Evolutionary conservation across 768 basidiomycete species (phyloP), one percentile per base, ranked within the genome.

Genomic region (Boletus speciosus): DNA sequence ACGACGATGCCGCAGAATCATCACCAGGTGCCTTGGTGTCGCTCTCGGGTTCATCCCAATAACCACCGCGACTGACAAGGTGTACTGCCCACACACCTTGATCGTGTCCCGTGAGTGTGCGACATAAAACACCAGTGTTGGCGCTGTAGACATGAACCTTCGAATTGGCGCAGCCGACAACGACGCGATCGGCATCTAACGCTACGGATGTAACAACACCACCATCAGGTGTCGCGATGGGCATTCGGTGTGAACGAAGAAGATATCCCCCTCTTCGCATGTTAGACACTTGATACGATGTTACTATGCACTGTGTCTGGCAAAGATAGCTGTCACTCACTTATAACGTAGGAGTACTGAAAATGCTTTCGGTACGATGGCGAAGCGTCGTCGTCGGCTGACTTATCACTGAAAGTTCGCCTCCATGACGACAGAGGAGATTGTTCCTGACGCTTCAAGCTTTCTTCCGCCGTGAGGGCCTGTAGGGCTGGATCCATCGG

Each of bases 31-130:
- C 47, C 25, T 58, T 54, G 37, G 37, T 52, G 42, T 56, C 44
- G 4, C 46, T 39, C 37, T 54, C 60, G 35, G 48, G 47, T 45
- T 57, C 62, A 31, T 69, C 64, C 71, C 71, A 76, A 47, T 66
- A 63, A 1, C 85, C 86, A n/a, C 86, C 85, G 39, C 80, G 78
- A 25, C 81, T 80, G 46, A 95, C 83, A 27, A 98, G 78, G 50
- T 85, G 83, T 14, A 97, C 82, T 14, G 89, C 87, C 95, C 95
- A 98, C 1, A 97, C 94, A n/a, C 95, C 95, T 21, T 79, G 73
- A 15, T 87, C 85, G 68, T 97, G 95, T 0, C 95, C 95, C 9
- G 82, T 76, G 2, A 98, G 81, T 0, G 90, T 90, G 48, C 88
- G 79, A 39, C 80, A 79, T 47, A 90, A 81, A 2, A 86, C 80